phyloP scores from a whole-genome alignment of 352 stramenopile species.

The Lagenidium giganteum region DNA sequence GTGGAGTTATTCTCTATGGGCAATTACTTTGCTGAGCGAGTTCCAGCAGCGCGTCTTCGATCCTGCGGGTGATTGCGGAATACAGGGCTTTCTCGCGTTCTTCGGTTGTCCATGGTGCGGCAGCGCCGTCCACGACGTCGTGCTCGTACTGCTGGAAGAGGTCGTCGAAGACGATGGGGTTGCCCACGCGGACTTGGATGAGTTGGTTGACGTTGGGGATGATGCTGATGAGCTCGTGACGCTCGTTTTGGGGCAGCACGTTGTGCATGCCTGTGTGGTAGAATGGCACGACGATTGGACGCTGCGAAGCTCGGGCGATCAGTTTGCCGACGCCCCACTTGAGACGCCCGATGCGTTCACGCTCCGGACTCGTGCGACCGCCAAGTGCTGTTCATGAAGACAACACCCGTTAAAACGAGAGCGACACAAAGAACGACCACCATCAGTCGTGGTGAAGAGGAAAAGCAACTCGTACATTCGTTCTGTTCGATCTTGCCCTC shows the following conservation, averaged over 20 bases:
- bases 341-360: slow-evolving; percentile 70
- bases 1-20: too few species aligned
- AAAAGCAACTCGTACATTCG: too few species aligned
- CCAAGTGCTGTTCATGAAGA: slow-evolving; percentile 36
- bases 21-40: slow-evolving; percentile 49
- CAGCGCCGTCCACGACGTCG: slow-evolving; percentile 33
- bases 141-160: slow-evolving; percentile 59
- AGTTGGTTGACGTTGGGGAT: slow-evolving; percentile 46
- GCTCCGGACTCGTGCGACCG: slow-evolving; percentile 48
- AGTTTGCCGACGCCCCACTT: slow-evolving; percentile 88
- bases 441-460: too few species aligned
- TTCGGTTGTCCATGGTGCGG: slow-evolving; percentile 50
- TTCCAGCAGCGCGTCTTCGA: slow-evolving; percentile 70
- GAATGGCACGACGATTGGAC: slow-evolving; percentile 76
- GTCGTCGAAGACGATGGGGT: slow-evolving; percentile 80
- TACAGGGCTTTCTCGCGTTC: slow-evolving; percentile 68
- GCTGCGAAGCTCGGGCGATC: slow-evolving; percentile 62
- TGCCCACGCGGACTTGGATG: slow-evolving; percentile 55
- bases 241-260: slow-evolving; percentile 78
- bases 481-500: slow-evolving; percentile 82
- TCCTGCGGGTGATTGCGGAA: slow-evolving; percentile 80
- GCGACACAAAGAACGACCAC: too few species aligned
- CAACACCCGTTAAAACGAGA: background rate
- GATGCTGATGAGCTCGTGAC: slow-evolving; percentile 66
- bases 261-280: slow-evolving; percentile 87